Evolutionary conservation across 2,329 filamentous ascomycete species (phyloP).

Genomic region (Colletotrichum shisoi): DNA sequence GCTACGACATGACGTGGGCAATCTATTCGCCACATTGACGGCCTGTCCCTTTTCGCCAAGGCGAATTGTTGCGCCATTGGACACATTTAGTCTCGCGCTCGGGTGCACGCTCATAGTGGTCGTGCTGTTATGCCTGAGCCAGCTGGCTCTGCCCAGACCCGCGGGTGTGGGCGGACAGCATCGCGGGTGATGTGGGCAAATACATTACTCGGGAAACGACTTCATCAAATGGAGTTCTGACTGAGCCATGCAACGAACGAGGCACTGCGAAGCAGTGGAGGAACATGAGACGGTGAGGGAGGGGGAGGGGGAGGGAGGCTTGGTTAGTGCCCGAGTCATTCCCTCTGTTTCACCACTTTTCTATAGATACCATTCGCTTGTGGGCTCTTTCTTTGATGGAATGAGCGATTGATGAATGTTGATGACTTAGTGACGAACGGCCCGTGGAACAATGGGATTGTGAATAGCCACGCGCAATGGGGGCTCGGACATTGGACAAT

Average conservation of each 20-base stretch:
- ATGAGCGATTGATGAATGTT: constrained; percentile 4
- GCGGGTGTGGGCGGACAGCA: background rate
- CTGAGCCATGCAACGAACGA: too few species aligned
- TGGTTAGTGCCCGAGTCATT: constrained; percentile 29
- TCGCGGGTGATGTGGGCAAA: background rate
- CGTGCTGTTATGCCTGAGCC: background rate
- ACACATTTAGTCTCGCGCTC: background rate
- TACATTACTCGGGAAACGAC: background rate
- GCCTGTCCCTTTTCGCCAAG: constrained; percentile 35
- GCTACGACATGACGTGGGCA: constrained; percentile 24
- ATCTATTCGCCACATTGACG: constrained; percentile 17
- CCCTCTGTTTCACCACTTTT: constrained; percentile 1
- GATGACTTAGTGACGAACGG: background rate
- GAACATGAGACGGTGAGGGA: background rate
- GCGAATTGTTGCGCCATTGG: background rate
- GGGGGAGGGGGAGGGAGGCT: constrained; percentile 3
- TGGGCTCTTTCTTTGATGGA: constrained; percentile 2
- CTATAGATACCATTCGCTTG: background rate
- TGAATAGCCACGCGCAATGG: background rate
- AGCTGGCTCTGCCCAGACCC: background rate
- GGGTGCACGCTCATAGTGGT: constrained; percentile 7
- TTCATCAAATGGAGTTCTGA: background rate
- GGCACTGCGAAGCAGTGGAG: background rate
- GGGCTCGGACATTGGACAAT: constrained; percentile 1
- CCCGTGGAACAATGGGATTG: constrained; percentile 7